Evolutionary conservation across 768 basidiomycete species (phyloP).

Genomic region (Kwoniella heveanensis): DNA sequence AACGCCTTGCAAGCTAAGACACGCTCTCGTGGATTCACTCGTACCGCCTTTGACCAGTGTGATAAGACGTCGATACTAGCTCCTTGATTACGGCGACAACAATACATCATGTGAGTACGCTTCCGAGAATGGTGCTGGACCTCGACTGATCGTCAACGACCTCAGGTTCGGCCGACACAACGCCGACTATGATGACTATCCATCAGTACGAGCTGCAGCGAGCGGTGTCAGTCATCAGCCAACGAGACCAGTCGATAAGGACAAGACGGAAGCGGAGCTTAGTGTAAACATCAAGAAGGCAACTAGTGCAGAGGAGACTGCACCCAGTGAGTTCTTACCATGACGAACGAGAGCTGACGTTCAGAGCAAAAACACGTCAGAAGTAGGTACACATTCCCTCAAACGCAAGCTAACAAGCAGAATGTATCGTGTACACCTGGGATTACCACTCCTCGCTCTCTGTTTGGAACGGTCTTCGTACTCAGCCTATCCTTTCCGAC

Average conservation of each 20-base stretch:
- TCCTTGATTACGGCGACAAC: not conserved
- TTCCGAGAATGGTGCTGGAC: not conserved
- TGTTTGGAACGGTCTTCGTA: conserved; percentile 95
- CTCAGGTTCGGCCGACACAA: conserved; percentile 39
- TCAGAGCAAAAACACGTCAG: conserved; percentile 93
- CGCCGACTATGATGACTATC: conserved; percentile 52
- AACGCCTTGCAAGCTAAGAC: too few relatives aligned
- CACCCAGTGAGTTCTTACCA: conserved; percentile 63
- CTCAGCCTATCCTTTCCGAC: conserved; percentile 94
- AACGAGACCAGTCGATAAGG: conserved; percentile 96
- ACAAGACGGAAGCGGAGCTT: conserved; percentile 93
- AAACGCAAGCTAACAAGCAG: conserved; percentile 58
- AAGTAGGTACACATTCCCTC: conserved; percentile 63
- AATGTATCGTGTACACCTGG: conserved; percentile 99
- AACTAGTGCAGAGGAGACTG: conserved; percentile 88
- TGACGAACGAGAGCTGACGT: conserved; percentile 2
- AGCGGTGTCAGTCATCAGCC: conserved; percentile 68
- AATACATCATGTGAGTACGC: not conserved
- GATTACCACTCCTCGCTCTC: conserved; percentile 97
- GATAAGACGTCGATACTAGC: too few relatives aligned
- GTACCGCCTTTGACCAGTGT: too few relatives aligned
- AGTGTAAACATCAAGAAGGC: conserved; percentile 97
- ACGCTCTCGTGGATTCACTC: too few relatives aligned
- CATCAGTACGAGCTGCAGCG: conserved; percentile 59
- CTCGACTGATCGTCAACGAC: not conserved